A percentile compares a stretch with the other conserved stretches of the same genome.
phyloP scores from a whole-genome alignment of 495 filamentous ascomycete genomes.

The Neurospora tetrasperma region DNA sequence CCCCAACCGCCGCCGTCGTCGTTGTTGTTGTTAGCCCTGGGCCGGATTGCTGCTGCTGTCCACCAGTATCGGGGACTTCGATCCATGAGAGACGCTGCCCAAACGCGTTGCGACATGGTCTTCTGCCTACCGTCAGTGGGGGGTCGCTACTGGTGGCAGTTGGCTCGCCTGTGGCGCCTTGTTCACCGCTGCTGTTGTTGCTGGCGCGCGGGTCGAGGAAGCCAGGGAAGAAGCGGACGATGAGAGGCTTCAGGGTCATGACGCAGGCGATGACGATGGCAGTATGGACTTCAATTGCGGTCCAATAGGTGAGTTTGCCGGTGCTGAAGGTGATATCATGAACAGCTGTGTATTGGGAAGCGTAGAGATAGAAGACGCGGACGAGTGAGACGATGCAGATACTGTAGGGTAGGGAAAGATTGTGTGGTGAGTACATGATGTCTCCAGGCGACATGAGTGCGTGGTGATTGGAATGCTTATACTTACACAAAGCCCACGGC shows the following conservation, averaged over 20 bases:
- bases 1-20: background rate
- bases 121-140: conserved; percentile 17
- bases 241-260: conserved; percentile 23
- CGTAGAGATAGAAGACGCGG: conserved; percentile 14
- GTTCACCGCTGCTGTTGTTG: background rate
- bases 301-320: conserved; percentile 11
- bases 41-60: background rate
- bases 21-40: background rate
- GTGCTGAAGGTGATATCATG: conserved; percentile 9
- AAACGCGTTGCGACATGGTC: conserved; percentile 6
- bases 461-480: background rate
- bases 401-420: conserved; percentile 3
- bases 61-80: background rate
- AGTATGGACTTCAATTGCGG: conserved; percentile 16
- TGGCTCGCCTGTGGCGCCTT: background rate
- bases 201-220: conserved; percentile 2
- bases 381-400: conserved; percentile 20
- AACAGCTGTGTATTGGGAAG: background rate
- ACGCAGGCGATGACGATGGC: conserved; percentile 17
- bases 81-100: background rate
- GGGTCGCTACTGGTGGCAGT: background rate
- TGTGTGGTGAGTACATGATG: background rate
- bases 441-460: background rate
- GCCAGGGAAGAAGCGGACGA: conserved; percentile 10
- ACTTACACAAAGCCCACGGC: conserved; percentile 30